phyloP scores from a whole-genome alignment of 176 grass and related monocot species.

The Phoenix roebelenii region DNA sequence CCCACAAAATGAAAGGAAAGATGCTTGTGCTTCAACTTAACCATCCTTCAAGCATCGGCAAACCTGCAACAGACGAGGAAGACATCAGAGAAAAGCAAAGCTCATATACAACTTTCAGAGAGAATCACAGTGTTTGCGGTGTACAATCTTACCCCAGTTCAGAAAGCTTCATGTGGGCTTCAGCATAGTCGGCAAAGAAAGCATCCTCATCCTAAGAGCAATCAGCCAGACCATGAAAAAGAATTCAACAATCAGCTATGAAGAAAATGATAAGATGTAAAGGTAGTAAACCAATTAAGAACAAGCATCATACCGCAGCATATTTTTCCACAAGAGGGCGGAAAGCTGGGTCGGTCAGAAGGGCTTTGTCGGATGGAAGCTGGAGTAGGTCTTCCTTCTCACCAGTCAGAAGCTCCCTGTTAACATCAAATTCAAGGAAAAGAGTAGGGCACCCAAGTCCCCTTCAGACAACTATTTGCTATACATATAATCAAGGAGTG shows the following conservation, averaged over 20 bases:
- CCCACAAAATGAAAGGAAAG: too few relatives aligned
- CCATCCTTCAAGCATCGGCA: not conserved
- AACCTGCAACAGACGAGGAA: not conserved
- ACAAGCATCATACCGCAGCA: conserved; percentile 3
- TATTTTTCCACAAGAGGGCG: conserved; percentile 14
- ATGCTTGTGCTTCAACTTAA: too few relatives aligned
- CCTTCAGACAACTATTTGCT: too few relatives aligned
- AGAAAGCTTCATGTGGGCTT: conserved; percentile 15
- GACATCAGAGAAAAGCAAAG: not conserved
- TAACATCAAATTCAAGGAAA: not conserved
- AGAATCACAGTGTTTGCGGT: not conserved
- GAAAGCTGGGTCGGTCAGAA: conserved; percentile 7
- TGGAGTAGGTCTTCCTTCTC: conserved; percentile 10
- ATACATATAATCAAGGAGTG: too few relatives aligned
- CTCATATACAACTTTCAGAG: too few relatives aligned
- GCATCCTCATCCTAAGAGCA: conserved; percentile 8
- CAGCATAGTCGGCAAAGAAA: conserved; percentile 16
- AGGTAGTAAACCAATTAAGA: not conserved
- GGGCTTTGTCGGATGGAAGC: conserved; percentile 10
- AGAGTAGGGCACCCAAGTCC: too few relatives aligned
- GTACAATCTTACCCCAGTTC: conserved; percentile 4
- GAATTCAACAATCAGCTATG: not conserved
- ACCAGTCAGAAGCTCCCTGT: conserved; percentile 5
- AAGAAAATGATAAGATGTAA: too few relatives aligned
- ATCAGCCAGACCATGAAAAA: not conserved